Evolutionary conservation across 192 early-diverging fungal genomes (phyloP), one percentile per base, ranked within the genome.

Genomic region (Thamnidium elegans): DNA sequence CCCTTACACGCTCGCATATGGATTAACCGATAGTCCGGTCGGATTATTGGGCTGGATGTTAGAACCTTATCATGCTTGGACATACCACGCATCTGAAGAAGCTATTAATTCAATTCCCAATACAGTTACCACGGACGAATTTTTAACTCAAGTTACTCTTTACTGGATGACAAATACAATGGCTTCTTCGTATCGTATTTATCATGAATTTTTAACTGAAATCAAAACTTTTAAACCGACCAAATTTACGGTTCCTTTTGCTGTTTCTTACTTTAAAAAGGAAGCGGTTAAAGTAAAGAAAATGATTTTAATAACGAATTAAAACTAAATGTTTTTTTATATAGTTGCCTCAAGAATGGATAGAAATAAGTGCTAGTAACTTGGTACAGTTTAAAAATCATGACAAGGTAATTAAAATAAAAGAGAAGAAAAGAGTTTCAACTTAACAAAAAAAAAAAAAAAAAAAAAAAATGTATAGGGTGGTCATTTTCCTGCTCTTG

Each of bases 401-500:
- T 55, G 15, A 23, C 26, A 32, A 15, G 32, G 15, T n/a, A 15
- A 55, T 6, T n/a, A 1, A 23, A 55, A 8, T 15, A 23, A n/a
- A 46, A 15, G 44, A 15, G 10, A 46, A 15, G 9, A 6, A n/a
- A 34, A 63, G 26, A 32, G 1, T 47, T n/a, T 71, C 50, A 84
- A 26, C 3, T 26, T 26, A 26, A 26, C 26, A n/a, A n/a, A n/a
- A n/a, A n/a, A n/a, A n/a, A n/a, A n/a, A n/a, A n/a, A n/a, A n/a
- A n/a, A n/a, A n/a, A n/a, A n/a, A n/a, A n/a, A n/a, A n/a, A n/a
- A 26, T 26, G 3, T 26, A 26, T 26, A 26, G 26, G 26, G 86
- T 50, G 87, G 87, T 3, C 87, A 89, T 48, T 89, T 89, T 69
- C 77, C 84, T 14, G 84, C 82, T 1, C 68, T 89, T 71, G 86